These are phyloP conservation scores for Pythium dissotocum DNA, from an alignment of 352 stramenopile species.

Conservation along the genomic window DNA sequence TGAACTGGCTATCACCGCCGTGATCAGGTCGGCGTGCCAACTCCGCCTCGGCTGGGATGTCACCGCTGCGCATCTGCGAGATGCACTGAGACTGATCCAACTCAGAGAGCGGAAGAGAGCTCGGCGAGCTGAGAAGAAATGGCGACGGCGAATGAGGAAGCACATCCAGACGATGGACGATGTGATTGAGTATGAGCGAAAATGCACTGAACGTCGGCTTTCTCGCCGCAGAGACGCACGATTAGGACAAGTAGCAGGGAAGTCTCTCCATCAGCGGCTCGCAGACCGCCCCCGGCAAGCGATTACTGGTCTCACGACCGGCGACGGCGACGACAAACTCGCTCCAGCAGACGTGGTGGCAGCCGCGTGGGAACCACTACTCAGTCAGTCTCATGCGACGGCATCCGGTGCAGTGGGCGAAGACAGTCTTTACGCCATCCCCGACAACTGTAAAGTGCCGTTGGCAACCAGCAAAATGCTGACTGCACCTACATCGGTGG, in stretches of 20 bases:
- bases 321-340: not conserved
- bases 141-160: not conserved
- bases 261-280: not conserved
- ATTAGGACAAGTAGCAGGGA: not conserved
- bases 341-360: slow-evolving; percentile 3
- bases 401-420: not conserved
- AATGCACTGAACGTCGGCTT: not conserved
- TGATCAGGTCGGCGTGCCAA: not conserved
- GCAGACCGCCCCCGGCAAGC: not conserved
- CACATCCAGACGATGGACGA: not conserved
- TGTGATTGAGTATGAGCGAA: not conserved
- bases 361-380: not conserved
- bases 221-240: not conserved
- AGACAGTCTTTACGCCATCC: not conserved
- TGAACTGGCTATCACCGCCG: not conserved
- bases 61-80: not conserved
- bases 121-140: not conserved
- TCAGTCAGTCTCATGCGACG: not conserved
- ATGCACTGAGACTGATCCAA: not conserved
- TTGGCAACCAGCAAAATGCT: not conserved
- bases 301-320: not conserved
- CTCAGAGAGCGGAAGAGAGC: not conserved
- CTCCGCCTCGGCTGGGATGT: not conserved
- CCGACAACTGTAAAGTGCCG: not conserved
- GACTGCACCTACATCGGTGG: not conserved